Evolutionary conservation across 768 basidiomycete genomes (phyloP).

Genomic region (Crucibulum laeve): DNA sequence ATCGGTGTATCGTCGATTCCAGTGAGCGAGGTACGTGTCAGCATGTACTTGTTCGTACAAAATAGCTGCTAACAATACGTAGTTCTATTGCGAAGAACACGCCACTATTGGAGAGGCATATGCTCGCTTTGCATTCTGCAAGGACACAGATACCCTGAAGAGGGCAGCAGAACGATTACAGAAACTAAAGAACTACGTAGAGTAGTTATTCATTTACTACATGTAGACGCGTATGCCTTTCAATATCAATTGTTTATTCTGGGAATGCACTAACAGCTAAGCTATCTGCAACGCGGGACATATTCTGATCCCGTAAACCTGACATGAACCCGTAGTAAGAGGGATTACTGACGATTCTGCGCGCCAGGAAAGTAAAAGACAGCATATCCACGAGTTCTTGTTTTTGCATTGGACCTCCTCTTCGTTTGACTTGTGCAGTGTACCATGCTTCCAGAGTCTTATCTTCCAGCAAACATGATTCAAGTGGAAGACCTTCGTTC

Average conservation of each 20-base stretch:
- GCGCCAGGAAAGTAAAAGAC: constrained; percentile 77
- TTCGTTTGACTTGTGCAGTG: constrained; percentile 26
- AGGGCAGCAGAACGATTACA: constrained; percentile 82
- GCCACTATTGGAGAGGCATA: constrained; percentile 81
- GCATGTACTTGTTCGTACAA: background rate
- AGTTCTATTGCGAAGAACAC: constrained; percentile 95
- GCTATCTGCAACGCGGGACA: constrained; percentile 73
- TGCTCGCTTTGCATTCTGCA: constrained; percentile 92
- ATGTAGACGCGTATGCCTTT: too few species aligned
- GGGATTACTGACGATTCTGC: constrained; percentile 73
- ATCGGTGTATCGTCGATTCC: constrained; percentile 91
- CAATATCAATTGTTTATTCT: too few species aligned
- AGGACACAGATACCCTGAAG: constrained; percentile 81
- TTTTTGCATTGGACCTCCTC: constrained; percentile 39
- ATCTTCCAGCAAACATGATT: constrained; percentile 67
- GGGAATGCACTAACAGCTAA: constrained; percentile 18
- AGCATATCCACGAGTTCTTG: constrained; percentile 75
- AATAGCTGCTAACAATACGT: constrained; percentile 7
- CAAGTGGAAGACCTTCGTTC: constrained; percentile 84
- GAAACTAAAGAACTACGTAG: constrained; percentile 62
- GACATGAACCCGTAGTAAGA: constrained; percentile 69
- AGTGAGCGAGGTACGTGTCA: constrained; percentile 79
- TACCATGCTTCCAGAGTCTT: constrained; percentile 46
- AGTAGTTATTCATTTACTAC: too few species aligned
- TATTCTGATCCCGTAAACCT: constrained; percentile 41